Conservation (phyloP, 179 eudicot genomes). For the Silene coronaria region DNA sequence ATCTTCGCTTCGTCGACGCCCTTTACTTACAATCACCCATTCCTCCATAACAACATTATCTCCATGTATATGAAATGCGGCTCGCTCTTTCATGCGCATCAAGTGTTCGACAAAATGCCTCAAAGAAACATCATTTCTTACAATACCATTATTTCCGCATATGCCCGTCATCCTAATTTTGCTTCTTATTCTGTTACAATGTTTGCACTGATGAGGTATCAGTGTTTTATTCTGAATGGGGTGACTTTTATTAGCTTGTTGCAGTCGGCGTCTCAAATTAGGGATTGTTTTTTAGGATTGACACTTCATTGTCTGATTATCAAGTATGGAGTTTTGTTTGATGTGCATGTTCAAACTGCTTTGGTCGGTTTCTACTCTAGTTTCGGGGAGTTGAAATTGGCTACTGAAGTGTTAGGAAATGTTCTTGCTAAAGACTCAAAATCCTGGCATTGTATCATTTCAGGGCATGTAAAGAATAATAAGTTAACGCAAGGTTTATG, state of each 20-base stretch:
- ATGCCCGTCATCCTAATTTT: constrained; percentile 42
- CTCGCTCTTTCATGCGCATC: constrained; percentile 39
- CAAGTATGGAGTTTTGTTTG: constrained; percentile 46
- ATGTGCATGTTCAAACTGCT: constrained; percentile 53
- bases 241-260: constrained; percentile 58
- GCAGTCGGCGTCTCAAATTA: constrained; percentile 42
- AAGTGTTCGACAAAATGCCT: constrained; percentile 82
- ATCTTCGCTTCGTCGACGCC: constrained; percentile 49
- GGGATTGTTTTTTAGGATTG: constrained; percentile 38
- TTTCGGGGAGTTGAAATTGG: constrained; percentile 51
- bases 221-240: constrained; percentile 45
- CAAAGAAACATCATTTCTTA: constrained; percentile 58
- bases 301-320: constrained; percentile 45
- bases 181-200: constrained; percentile 30
- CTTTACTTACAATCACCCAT: constrained; percentile 32
- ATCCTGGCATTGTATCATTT: constrained; percentile 72
- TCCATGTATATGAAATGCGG: constrained; percentile 64
- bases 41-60: constrained; percentile 55
- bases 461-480: constrained; percentile 53
- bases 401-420: constrained; percentile 37
- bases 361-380: constrained; percentile 58
- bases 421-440: constrained; percentile 41
- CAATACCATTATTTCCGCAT: constrained; percentile 56
- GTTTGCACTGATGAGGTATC: constrained; percentile 39
- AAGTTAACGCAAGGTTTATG: constrained; percentile 36